These are phyloP conservation scores for Meyerozyma smithsonii DNA, from an alignment of 1,139 yeast species.

Conservation along the genomic window DNA sequence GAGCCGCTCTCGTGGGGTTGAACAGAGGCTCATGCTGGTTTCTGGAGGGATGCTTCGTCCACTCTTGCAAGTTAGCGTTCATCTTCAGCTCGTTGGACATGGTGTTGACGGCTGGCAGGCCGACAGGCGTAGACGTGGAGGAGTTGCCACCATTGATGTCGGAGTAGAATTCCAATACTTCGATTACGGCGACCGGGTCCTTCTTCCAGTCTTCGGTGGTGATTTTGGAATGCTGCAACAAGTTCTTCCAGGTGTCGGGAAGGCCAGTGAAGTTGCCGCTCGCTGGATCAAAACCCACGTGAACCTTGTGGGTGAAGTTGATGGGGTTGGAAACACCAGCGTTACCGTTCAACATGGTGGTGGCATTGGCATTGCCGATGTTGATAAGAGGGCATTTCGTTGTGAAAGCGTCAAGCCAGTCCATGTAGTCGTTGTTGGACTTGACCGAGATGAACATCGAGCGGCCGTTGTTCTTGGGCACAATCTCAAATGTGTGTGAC, in stretches of 20 bases:
- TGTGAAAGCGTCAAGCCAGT: constrained; percentile 89
- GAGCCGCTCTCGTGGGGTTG: constrained; percentile 41
- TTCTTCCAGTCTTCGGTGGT: constrained; percentile 81
- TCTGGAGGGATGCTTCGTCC: constrained; percentile 38
- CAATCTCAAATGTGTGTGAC: constrained; percentile 71
- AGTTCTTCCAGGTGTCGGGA: constrained; percentile 75
- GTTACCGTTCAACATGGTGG: constrained; percentile 27
- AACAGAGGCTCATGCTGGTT: constrained; percentile 13
- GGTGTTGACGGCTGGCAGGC: constrained; percentile 16
- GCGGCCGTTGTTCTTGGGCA: constrained; percentile 55
- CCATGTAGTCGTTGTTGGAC: constrained; percentile 72
- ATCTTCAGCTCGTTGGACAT: constrained; percentile 11
- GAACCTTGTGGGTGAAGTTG: constrained; percentile 67
- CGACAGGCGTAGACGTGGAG: constrained; percentile 26
- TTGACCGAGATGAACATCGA: constrained; percentile 74
- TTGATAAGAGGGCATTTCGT: constrained; percentile 72
- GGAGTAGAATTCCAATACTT: constrained; percentile 82
- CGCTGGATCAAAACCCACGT: constrained; percentile 62
- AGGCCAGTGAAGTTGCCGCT: constrained; percentile 72
- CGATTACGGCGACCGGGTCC: constrained; percentile 83
- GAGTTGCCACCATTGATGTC: constrained; percentile 39
- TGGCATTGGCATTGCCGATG: constrained; percentile 23
- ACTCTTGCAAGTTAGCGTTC: constrained; percentile 28
- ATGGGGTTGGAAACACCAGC: constrained; percentile 79
- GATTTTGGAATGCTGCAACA: constrained; percentile 71